Conservation (phyloP, 2,329 filamentous ascomycete genomes). For the Lasiodiplodia sp. region DNA sequence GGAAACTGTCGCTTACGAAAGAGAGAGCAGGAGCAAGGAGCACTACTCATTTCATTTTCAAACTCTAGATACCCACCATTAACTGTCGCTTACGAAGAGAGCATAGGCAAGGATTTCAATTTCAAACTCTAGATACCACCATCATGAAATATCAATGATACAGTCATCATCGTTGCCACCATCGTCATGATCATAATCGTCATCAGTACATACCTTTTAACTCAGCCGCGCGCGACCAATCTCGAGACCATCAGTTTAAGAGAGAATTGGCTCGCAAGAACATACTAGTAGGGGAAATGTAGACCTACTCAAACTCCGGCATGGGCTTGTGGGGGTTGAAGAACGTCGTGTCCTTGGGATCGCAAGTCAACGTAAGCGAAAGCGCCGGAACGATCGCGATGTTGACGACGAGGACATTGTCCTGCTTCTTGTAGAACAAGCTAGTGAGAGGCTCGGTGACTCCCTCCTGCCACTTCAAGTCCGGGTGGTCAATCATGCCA, state of each 20-base stretch:
- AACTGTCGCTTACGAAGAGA: too few relatives aligned
- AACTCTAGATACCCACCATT: too few relatives aligned
- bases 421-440: background rate
- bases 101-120: too few relatives aligned
- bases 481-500: background rate
- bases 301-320: background rate
- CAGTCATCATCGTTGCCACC: too few relatives aligned
- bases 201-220: background rate
- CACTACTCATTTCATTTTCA: too few relatives aligned
- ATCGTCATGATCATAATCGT: background rate
- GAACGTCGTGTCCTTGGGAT: background rate
- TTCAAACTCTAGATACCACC: too few relatives aligned
- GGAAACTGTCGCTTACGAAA: too few relatives aligned
- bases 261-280: background rate
- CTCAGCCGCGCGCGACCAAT: background rate
- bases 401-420: background rate
- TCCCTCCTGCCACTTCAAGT: background rate
- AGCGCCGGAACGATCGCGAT: background rate
- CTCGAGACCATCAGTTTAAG: background rate
- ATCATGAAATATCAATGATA: too few relatives aligned
- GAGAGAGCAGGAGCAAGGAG: too few relatives aligned
- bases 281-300: background rate
- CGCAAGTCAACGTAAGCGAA: background rate
- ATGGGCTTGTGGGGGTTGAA: background rate
- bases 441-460: background rate